These are phyloP conservation scores for Orychophragmus violaceus DNA, from an alignment of 345 rosid species.

Conservation along the genomic window DNA sequence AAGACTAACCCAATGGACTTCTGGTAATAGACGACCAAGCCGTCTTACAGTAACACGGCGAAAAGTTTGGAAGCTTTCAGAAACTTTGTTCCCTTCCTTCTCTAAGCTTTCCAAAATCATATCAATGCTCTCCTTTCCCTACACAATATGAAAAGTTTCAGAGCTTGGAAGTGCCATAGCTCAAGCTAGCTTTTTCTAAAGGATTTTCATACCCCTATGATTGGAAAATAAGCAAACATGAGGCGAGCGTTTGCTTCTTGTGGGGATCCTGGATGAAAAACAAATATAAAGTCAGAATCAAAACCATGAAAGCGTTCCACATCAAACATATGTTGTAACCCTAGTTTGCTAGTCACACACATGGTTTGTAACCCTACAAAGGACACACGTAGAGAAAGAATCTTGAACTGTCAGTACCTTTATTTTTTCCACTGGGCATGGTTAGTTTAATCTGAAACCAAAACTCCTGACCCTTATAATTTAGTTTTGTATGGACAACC, in stretches of 20 bases:
- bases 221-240: slow-evolving; percentile 57
- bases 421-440: not conserved
- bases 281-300: not conserved
- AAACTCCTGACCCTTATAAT: slow-evolving; percentile 55
- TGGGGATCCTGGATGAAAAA: slow-evolving; percentile 6
- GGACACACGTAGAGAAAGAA: too few relatives aligned
- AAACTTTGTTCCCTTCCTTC: slow-evolving; percentile 31
- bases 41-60: slow-evolving; percentile 55
- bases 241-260: slow-evolving; percentile 62
- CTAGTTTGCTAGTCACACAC: too few relatives aligned
- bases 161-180: too few relatives aligned
- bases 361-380: too few relatives aligned
- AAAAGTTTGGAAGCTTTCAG: slow-evolving; percentile 41
- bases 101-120: slow-evolving; percentile 43
- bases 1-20: slow-evolving; percentile 65
- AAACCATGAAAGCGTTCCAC: too few relatives aligned
- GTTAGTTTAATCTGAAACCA: slow-evolving; percentile 43
- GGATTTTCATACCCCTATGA: slow-evolving; percentile 34
- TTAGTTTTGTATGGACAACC: slow-evolving; percentile 56
- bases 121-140: slow-evolving; percentile 60
- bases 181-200: too few relatives aligned
- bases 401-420: slow-evolving; percentile 15
- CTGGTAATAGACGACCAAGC: slow-evolving; percentile 79
- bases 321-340: too few relatives aligned
- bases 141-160: slow-evolving; percentile 1